These are phyloP conservation scores for Suillus hirtellus DNA, from an alignment of 768 basidiomycete species.

Conservation along the genomic window DNA sequence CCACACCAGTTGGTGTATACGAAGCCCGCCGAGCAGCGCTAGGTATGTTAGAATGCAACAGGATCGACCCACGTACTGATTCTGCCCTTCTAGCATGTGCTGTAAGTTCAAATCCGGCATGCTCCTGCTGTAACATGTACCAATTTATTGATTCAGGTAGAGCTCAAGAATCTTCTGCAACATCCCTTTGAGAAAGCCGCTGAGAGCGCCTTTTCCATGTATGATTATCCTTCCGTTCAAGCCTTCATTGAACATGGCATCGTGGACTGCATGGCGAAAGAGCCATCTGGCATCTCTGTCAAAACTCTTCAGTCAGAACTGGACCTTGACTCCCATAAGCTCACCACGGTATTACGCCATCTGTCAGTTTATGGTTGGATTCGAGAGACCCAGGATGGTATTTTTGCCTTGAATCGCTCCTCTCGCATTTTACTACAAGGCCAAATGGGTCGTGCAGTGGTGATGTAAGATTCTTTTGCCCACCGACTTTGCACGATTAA, in stretches of 20 bases:
- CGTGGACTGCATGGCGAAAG: conserved; percentile 18
- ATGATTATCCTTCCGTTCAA: conserved; percentile 19
- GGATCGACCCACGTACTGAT: neutral
- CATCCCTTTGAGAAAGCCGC: conserved; percentile 6
- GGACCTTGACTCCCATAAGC: conserved; percentile 17
- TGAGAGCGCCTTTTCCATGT: conserved; percentile 16
- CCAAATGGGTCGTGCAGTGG: conserved; percentile 18
- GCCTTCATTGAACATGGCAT: conserved; percentile 20
- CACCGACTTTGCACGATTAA: neutral
- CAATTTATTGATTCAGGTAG: neutral
- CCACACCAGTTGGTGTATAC: neutral
- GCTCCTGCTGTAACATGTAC: neutral
- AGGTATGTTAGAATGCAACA: neutral
- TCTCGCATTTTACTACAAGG: conserved; percentile 17
- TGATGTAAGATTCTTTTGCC: conserved; percentile 12
- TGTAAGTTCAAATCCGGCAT: neutral
- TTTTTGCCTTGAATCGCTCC: conserved; percentile 22
- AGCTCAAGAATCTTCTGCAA: conserved; percentile 10
- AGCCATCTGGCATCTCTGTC: conserved; percentile 17
- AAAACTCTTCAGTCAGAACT: conserved; percentile 17
- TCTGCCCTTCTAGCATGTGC: neutral
- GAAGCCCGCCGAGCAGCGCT: conserved; percentile 7
- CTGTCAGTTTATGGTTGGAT: conserved; percentile 22
- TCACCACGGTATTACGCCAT: conserved; percentile 20
- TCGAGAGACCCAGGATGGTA: conserved; percentile 19